phyloP scores from a whole-genome alignment of 306 rosid species.

The Begonia loranthoides region DNA sequence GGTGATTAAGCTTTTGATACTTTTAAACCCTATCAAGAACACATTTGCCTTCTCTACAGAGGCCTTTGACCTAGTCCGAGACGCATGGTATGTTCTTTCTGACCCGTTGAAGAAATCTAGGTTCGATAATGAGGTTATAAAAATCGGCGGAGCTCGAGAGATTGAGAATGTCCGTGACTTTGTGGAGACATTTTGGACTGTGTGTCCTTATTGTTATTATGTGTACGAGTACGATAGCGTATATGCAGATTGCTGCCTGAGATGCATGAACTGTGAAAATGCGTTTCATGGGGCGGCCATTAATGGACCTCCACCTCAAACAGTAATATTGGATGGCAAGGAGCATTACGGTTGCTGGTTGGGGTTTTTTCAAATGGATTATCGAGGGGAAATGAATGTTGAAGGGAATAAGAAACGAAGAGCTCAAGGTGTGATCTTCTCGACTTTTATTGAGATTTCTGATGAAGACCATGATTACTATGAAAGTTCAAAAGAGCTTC shows the following conservation, averaged over 20 bases:
- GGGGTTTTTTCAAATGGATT: slow-evolving; percentile 22
- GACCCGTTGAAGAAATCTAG: slow-evolving; percentile 14
- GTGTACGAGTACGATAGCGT: slow-evolving; percentile 37
- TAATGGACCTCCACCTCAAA: slow-evolving; percentile 23
- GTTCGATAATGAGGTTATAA: slow-evolving; percentile 10
- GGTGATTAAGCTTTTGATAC: slow-evolving; percentile 22
- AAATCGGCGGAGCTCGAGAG: not conserved
- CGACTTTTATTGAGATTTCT: slow-evolving; percentile 9
- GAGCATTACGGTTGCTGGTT: slow-evolving; percentile 33
- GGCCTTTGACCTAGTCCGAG: slow-evolving; percentile 25
- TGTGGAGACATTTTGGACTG: slow-evolving; percentile 49
- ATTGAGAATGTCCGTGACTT: not conserved
- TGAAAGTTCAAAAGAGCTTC: not conserved
- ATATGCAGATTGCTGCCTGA: slow-evolving; percentile 36
- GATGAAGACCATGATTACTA: slow-evolving; percentile 1
- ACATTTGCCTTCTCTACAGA: slow-evolving; percentile 19
- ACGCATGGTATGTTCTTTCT: slow-evolving; percentile 41
- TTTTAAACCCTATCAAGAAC: slow-evolving; percentile 29
- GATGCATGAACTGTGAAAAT: slow-evolving; percentile 40
- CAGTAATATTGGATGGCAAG: slow-evolving; percentile 26
- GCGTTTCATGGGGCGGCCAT: slow-evolving; percentile 55
- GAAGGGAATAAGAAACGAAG: not conserved
- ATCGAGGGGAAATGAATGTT: slow-evolving; percentile 4
- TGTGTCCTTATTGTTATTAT: slow-evolving; percentile 63
- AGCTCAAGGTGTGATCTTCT: not conserved